These are phyloP conservation scores for Xylariaceae sp. DNA, from an alignment of 2,329 filamentous ascomycete genomes.

Conservation along the genomic window DNA sequence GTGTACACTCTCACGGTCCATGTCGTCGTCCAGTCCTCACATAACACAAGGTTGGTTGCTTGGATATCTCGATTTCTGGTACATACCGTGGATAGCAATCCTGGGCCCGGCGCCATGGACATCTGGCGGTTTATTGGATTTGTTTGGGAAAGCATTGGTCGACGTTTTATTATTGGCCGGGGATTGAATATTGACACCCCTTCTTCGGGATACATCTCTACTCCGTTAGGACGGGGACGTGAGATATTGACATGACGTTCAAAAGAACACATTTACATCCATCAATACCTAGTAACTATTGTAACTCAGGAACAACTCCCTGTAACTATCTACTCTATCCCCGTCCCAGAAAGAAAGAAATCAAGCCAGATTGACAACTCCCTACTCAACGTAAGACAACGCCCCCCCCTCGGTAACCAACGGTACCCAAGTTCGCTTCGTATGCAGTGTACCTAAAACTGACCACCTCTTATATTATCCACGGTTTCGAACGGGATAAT, in stretches of 20 bases:
- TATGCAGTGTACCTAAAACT: background rate
- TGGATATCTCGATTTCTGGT: background rate
- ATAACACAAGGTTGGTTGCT: background rate
- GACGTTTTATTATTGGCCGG: background rate
- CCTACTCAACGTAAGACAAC: background rate
- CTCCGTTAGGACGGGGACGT: no score
- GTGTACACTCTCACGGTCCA: slow-evolving; percentile 2
- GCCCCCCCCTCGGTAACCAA: background rate
- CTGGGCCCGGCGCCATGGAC: slow-evolving; percentile 15
- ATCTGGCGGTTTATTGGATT: background rate
- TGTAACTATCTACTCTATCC: background rate
- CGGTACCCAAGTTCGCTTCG: slow-evolving; percentile 1
- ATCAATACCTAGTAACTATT: no score
- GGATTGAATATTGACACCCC: background rate
- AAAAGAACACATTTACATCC: no score
- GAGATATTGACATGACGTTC: no score
- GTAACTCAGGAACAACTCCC: no score
- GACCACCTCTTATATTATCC: background rate
- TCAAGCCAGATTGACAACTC: background rate
- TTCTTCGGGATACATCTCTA: background rate
- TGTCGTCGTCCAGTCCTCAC: background rate
- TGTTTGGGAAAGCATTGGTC: background rate
- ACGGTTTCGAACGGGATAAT: background rate
- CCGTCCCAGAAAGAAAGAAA: background rate
- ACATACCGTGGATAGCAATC: background rate